A percentile compares a stretch with the other conserved stretches of the same genome.
Conservation (phyloP, 768 basidiomycete species). For the Austroboletus festivus region DNA sequence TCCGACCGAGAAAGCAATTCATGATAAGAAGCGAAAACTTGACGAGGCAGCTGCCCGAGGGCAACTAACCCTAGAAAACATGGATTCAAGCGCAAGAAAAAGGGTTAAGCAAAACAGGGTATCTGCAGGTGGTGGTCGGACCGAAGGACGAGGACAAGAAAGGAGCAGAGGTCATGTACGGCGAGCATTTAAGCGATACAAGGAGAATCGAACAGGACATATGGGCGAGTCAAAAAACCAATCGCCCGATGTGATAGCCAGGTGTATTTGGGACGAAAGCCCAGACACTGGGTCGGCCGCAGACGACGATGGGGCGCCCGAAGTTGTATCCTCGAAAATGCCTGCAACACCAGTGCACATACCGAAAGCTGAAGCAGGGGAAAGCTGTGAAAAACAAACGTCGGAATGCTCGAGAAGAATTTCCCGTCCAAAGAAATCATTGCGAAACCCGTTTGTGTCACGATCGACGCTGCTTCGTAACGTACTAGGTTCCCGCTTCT, state of each 20-base stretch:
- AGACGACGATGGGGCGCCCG: slow-evolving; percentile 49
- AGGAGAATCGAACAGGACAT: neutral
- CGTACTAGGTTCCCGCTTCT: slow-evolving; percentile 40
- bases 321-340: slow-evolving; percentile 55
- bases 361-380: slow-evolving; percentile 8
- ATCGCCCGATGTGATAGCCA: neutral
- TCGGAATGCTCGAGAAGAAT: slow-evolving; percentile 21
- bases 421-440: slow-evolving; percentile 47
- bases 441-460: slow-evolving; percentile 62
- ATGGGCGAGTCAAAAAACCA: neutral
- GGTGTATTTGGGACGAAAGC: slow-evolving; percentile 3
- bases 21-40: slow-evolving; percentile 77
- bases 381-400: slow-evolving; percentile 6
- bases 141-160: slow-evolving; percentile 10
- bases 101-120: slow-evolving; percentile 34
- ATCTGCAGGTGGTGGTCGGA: neutral
- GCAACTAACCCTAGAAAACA: slow-evolving; percentile 55
- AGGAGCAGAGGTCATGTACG: slow-evolving; percentile 34
- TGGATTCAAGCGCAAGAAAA: slow-evolving; percentile 41
- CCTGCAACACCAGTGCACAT: slow-evolving; percentile 7
- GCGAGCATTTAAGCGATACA: slow-evolving; percentile 3
- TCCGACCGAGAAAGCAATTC: slow-evolving; percentile 66
- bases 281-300: slow-evolving; percentile 25
- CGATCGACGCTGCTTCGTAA: slow-evolving; percentile 75
- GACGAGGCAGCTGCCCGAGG: slow-evolving; percentile 81